phyloP scores from a whole-genome alignment of 805 yeast genomes.

The Ogataea ramenticola region DNA sequence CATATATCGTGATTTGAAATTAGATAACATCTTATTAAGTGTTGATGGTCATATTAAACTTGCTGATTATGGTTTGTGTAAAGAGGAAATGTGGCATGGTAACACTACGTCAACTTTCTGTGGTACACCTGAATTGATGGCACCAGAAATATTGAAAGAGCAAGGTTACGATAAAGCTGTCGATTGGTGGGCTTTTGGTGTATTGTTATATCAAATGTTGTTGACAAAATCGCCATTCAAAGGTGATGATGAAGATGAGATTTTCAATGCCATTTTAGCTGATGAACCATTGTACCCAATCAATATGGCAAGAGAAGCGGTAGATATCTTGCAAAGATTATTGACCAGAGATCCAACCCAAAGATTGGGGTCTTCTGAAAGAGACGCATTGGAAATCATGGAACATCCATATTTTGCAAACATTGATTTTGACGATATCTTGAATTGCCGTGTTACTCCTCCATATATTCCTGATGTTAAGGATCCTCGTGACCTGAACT shows the following conservation, averaged over 20 bases:
- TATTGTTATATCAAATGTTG: conserved; percentile 90
- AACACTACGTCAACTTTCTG: conserved; percentile 90
- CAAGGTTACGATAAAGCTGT: conserved; percentile 90
- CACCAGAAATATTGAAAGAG: conserved; percentile 93
- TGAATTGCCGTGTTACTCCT: conserved; percentile 64
- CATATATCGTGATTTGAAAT: conserved; percentile 90
- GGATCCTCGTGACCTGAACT: conserved; percentile 84
- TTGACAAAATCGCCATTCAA: conserved; percentile 95
- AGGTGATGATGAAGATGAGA: conserved; percentile 85
- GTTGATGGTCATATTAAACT: conserved; percentile 91
- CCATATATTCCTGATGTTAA: conserved; percentile 86
- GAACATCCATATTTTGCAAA: conserved; percentile 90
- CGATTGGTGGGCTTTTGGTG: conserved; percentile 99
- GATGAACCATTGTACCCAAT: conserved; percentile 97
- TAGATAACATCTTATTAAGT: conserved; percentile 87
- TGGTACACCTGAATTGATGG: conserved; percentile 99
- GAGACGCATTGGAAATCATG: conserved; percentile 92
- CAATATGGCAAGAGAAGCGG: conserved; percentile 95
- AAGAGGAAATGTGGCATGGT: conserved; percentile 62
- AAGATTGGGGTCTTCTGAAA: conserved; percentile 81
- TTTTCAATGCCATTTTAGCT: conserved; percentile 89
- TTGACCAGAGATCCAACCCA: conserved; percentile 80
- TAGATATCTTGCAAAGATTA: conserved; percentile 84
- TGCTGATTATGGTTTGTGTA: conserved; percentile 96
- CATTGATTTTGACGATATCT: conserved; percentile 82